Base-by-base conservation (phyloP, 805 yeast genomes). In the Blastobotrys americana region DNA sequence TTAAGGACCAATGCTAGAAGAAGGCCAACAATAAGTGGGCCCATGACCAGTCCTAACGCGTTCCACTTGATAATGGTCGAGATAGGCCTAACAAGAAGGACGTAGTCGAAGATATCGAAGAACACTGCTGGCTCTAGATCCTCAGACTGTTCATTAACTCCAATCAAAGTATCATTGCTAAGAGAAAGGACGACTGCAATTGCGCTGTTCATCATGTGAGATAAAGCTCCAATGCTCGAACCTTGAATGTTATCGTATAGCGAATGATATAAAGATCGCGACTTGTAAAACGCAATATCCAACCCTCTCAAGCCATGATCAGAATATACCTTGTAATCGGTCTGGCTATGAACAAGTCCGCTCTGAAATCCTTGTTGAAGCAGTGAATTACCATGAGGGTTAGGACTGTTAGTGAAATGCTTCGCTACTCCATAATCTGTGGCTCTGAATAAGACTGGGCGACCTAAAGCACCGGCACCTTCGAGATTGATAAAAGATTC, bases 391-490 rank as follows among this genome's bases (percentile, higher is more conserved):
- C 84, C 96, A 66, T 78, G 86, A 0, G 96, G 96, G 38, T 68
- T 55, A 2, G 54, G 68, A 2, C 71, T 69, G 18, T 70, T 61
- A 50, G 74, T 73, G 48, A 69, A 76, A 51, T 77, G 73, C 48
- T 74, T 73, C 1, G 83, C 77, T 9, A 86, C 76, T 1, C 84
- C 84, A 49, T 72, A 72, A 58, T 87, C 94, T 0, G 94, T 78
- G n/a, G 88, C 80, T 61, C 96, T 74, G 61, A 89, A 87, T 40
- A 88, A 65, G 17, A 85, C 71, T 1, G 96, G 84, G 52, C 82
- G 77, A 3, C 93, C 89, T 20, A 96, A 96, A 1, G 93, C 83
- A 2, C 96, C 96, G 0, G 96, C 85, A 15, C 96, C 96, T 67
- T 88, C 97, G 50, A 88, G 66, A 59, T 89, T 89, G 52, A 88